A percentile compares a stretch with the other conserved stretches of the same genome.
Conservation (phyloP, 1,284 basidiomycete species). For the Marasmius fiardii region DNA sequence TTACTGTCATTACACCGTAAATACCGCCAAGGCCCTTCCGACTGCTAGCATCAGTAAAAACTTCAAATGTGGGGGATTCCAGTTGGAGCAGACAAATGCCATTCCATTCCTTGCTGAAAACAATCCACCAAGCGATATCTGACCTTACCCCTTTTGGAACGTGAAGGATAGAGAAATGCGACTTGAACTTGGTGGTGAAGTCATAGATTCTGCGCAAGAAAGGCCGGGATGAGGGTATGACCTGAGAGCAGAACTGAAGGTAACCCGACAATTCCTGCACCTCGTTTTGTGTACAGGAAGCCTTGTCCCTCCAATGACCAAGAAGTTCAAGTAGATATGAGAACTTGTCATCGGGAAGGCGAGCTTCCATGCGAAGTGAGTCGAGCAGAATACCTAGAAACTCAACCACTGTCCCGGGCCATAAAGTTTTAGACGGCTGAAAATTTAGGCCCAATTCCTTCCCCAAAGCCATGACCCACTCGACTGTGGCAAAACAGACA, state of each 20-base stretch:
- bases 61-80: too few relatives aligned
- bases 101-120: slow-evolving; percentile 25
- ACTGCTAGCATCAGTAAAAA: too few relatives aligned
- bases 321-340: slow-evolving; percentile 18
- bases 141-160: slow-evolving; percentile 18
- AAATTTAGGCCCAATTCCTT: slow-evolving; percentile 23
- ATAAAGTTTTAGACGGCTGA: slow-evolving; percentile 22
- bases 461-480: too few relatives aligned
- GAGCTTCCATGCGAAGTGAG: slow-evolving; percentile 27
- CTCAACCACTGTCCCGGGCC: slow-evolving; percentile 21
- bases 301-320: slow-evolving; percentile 12
- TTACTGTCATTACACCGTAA: too few relatives aligned
- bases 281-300: slow-evolving; percentile 14
- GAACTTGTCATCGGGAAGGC: slow-evolving; percentile 25
- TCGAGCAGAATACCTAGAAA: slow-evolving; percentile 31
- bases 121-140: slow-evolving; percentile 27
- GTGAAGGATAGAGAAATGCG: slow-evolving; percentile 17
- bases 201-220: too few relatives aligned
- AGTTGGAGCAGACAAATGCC: too few relatives aligned
- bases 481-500: slow-evolving; percentile 13
- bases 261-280: slow-evolving; percentile 25
- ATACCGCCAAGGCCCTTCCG: too few relatives aligned
- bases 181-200: slow-evolving; percentile 19
- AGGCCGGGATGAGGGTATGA: slow-evolving; percentile 26
- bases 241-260: slow-evolving; percentile 29